These are phyloP conservation scores for Gillenia trifoliata DNA, from an alignment of 306 rosid species.

Conservation along the genomic window DNA sequence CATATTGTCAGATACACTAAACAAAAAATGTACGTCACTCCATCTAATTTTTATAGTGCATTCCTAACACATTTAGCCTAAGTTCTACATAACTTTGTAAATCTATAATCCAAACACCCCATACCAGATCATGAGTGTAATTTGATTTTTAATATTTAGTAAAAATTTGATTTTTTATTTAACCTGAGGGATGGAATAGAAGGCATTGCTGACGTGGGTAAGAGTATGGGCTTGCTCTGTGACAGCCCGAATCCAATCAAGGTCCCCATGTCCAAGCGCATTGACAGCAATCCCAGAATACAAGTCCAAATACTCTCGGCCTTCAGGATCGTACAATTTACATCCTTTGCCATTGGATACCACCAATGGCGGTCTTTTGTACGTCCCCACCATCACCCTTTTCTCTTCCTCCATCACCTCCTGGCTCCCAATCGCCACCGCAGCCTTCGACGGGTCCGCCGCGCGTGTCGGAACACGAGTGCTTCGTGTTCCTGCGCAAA, in stretches of 20 bases:
- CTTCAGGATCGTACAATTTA: conserved; percentile 9
- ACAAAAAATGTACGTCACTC: no score
- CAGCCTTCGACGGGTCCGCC: not conserved
- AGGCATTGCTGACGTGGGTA: conserved; percentile 12
- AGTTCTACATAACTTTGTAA: no score
- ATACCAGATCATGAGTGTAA: no score
- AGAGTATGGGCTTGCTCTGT: conserved; percentile 4
- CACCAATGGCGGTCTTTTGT: conserved; percentile 1
- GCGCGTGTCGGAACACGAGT: not conserved
- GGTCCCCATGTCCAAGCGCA: conserved; percentile 9
- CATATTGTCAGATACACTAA: no score
- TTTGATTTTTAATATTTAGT: no score
- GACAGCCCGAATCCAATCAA: conserved; percentile 10
- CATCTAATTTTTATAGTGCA: no score
- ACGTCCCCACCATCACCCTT: conserved; percentile 7
- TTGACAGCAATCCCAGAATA: conserved; percentile 13
- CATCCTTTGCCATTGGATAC: conserved; percentile 11
- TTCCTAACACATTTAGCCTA: no score
- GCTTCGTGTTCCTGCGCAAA: not conserved
- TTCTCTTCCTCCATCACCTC: conserved; percentile 17
- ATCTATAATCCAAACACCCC: no score
- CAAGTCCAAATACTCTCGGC: conserved; percentile 13
- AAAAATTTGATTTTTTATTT: no score
- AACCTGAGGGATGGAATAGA: conserved; percentile 10
- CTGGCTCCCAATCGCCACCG: not conserved